Evolutionary conservation across 345 rosid genomes (phyloP), one percentile per base, ranked within the genome.

Genomic region (Turritis glabra): DNA sequence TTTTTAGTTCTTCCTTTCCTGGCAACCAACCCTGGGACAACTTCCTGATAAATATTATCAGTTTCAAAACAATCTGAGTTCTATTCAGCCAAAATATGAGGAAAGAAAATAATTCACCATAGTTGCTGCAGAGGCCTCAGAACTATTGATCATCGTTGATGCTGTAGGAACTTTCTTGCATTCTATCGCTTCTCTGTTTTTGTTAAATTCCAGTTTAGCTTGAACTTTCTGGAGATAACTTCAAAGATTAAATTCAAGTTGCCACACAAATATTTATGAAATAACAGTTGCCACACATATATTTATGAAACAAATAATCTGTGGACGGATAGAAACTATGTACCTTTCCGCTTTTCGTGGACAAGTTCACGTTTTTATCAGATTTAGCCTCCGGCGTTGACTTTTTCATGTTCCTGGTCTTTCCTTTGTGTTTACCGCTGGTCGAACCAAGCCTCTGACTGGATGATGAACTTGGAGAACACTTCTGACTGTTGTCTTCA

Each of bases 41-140:
- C 85, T 77, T 86, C 91, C 96, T 91, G 91, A 81, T 67, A 88
- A 77, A 82, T 76, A 79, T 72, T 48, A 79, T 80, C 73, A 79
- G 87, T 91, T 79, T 84, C 46, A 70, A 72, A 77, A 67, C 71
- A 55, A 58, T 30, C 25, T 66, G 30, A 53, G 26, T 64, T 71
- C 47, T 57, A 60, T n/a, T 78, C 37, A 59, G 35, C 51, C 48
- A 72, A 67, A 73, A 67, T 33, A 67, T 17, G 43, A 59, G 59
- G 44, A 25, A 66, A 47, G 51, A 71, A 82, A 67, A 57, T 37
- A 71, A 35, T 77, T 48, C 76, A 86, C 86, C 85, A 77, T 81
- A 80, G 78, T 76, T 74, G 71, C 69, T 17, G 77, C 74, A 25
- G 77, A 79, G 55, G 67, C 52, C 59, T 75, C 86, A 77, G 58